Base-by-base conservation (phyloP, 768 basidiomycete species). In the Amanita muscaria region DNA sequence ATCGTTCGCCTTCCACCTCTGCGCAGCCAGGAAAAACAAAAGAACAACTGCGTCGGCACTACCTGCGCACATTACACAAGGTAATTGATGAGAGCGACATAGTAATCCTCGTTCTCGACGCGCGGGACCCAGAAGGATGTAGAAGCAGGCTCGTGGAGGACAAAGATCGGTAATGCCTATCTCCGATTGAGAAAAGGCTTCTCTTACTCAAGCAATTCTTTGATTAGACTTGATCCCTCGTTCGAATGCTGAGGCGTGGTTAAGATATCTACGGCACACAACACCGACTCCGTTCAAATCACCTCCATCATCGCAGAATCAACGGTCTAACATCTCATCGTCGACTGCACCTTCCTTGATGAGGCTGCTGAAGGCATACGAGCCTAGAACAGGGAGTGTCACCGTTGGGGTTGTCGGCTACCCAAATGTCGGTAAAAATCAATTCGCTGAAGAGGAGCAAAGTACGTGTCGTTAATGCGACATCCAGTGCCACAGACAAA, bases 341-440 rank as follows among this genome's bases (percentile, higher is more conserved):
- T 66, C 76, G 1, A 88, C 86, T 0, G 79, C 83, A 1, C 87
- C 88, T 21, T 68, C 83, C 38, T 69, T 96, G 2, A 67, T 92
- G 31, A 83, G 83, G 42, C 70, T 96, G 2, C 68, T 94, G 32
- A 96, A 94, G 56, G 83, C 83, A 0, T 88, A 85, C 60, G 85
- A 81, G 50, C 83, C 81, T 1, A 78, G 69, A 24, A 68, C 78
- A 1, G 77, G 80, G 24, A 84, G 78, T 50, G 69, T 89, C 40
- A 91, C 88, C 0, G 76, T 94, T 40, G 91, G 91, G 12, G 88
- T 98, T 14, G 88, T 97, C 3, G 94, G 94, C 1, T 94, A 91
- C 63, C 94, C 94, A 1, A 98, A 98, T 61, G 94, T 98, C 36
- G 94, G 94, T 11, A 98, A 98, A 67, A 93, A 92, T 99, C 61